phyloP scores from a whole-genome alignment of 2,329 filamentous ascomycete genomes.

The Neurospora sp. region DNA sequence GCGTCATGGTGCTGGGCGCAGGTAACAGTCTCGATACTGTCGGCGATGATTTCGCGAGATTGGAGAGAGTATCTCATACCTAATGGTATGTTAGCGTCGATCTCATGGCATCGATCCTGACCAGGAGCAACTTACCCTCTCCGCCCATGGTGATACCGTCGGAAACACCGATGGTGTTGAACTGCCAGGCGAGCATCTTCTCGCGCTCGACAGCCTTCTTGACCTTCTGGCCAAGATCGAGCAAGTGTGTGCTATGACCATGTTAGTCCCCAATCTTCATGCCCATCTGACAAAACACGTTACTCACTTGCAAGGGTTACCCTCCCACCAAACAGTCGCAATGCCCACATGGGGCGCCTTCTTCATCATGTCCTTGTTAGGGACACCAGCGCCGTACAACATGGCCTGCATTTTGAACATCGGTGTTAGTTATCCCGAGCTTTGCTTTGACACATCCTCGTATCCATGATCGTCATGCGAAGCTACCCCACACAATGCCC shows the following conservation, averaged over 20 bases:
- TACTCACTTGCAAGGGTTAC: conserved; percentile 85
- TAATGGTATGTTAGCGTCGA: conserved; percentile 24
- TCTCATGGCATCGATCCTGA: not conserved
- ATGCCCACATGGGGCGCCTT: conserved; percentile 84
- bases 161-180: conserved; percentile 80
- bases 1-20: conserved; percentile 89
- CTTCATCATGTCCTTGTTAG: conserved; percentile 75
- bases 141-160: conserved; percentile 94
- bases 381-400: conserved; percentile 88
- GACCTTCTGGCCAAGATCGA: conserved; percentile 79
- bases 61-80: conserved; percentile 93
- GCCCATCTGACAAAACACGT: not conserved
- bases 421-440: conserved; percentile 8
- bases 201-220: conserved; percentile 73
- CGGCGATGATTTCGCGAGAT: conserved; percentile 83
- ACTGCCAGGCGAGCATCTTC: conserved; percentile 90
- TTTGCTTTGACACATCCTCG: not conserved
- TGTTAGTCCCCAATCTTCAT: conserved; percentile 5
- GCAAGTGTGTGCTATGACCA: conserved; percentile 31
- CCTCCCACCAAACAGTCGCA: conserved; percentile 94
- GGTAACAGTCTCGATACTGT: conserved; percentile 88
- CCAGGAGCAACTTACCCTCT: conserved; percentile 50
- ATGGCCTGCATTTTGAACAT: conserved; percentile 54
- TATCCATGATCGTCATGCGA: not conserved
- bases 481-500: not conserved